Base-by-base conservation (phyloP, 2,329 filamentous ascomycete genomes). In the Trichoderma sp. region DNA sequence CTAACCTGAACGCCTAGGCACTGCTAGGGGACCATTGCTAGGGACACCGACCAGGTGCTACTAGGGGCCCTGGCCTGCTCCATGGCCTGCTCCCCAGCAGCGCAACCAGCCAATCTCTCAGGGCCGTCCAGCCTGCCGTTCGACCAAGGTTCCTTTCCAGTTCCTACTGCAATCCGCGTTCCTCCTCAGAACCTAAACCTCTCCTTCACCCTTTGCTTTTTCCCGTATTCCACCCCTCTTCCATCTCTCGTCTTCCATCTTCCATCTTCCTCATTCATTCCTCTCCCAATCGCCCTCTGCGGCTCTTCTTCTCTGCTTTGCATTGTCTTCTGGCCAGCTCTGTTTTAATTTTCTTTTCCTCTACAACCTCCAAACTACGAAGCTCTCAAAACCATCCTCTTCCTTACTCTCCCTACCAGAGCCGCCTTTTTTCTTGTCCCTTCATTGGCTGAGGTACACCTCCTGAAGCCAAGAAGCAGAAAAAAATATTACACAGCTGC, bases 301-400 rank as follows among this genome's bases (percentile, higher is more conserved):
- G 56, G 51, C 64, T 56, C 47, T 68, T 64, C 60, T 26, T 61
- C 21, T 67, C 66, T 56, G 26, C 47, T 64, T 51, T 63, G 58
- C 68, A 63, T 71, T 71, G 68, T 71, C 60, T 71, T 71, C 68
- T 63, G 68, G 68, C 60, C 66, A 70, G 66, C 57, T 70, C 66
- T 70, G 66, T 51, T 53, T 28, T 32, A 24, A 51, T 53, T 53
- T 70, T 28, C 24, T 21, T 30, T 62, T 62, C 28, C 32, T 30
- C 36, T 21, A 56, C 63, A 14, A 3, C 28, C 66, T 3, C 51
- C 24, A 18, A 32, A 32, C 66, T 51, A 24, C 57, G 39, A 62
- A 53, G n/a, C 28, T 51, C 36, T 34, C 21, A 26, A 26, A 43
- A 9, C 9, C 64, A 32, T 7, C 39, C 18, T 11, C 57, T 43